Evolutionary conservation across 192 early-diverging fungal species (phyloP).

Genomic region (Cladochytrium replicatum): DNA sequence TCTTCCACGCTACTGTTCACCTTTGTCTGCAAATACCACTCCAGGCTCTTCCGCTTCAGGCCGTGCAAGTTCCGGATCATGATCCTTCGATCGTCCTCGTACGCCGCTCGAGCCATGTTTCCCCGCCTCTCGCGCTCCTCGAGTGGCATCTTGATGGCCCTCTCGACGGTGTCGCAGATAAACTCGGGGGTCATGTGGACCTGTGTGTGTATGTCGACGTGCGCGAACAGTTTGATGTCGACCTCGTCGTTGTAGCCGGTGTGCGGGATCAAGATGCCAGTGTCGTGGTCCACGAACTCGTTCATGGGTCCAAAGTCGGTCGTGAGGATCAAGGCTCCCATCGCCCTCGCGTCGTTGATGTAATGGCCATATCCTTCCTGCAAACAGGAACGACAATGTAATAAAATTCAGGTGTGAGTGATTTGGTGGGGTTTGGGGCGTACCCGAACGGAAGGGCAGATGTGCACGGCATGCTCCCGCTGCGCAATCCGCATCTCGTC

Average conservation of each 20-base stretch:
- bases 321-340: slow-evolving; percentile 2
- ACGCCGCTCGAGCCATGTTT: neutral
- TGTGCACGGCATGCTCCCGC: neutral
- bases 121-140: slow-evolving; percentile 3
- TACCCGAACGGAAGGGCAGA: slow-evolving; percentile 10
- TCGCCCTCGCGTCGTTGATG: slow-evolving; percentile 1
- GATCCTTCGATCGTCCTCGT: slow-evolving; percentile 3
- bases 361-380: slow-evolving; percentile 8
- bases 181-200: neutral
- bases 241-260: no score
- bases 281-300: no score
- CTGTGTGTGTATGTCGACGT: no score
- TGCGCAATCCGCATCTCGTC: neutral
- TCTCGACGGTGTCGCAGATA: slow-evolving; percentile 4
- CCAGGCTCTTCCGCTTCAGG: neutral
- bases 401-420: no score
- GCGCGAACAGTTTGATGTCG: no score
- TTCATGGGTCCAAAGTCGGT: slow-evolving; percentile 9
- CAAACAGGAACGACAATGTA: no score
- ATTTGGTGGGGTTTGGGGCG: no score
- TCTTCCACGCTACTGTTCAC: no score
- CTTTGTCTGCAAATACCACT: no score
- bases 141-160: slow-evolving; percentile 3
- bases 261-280: no score
- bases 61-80: slow-evolving; percentile 8